A percentile compares a stretch with the other conserved stretches of the same genome.
Evolutionary conservation across 116 monocot species (phyloP).

Genomic region (Papilionanthe hybrid): DNA sequence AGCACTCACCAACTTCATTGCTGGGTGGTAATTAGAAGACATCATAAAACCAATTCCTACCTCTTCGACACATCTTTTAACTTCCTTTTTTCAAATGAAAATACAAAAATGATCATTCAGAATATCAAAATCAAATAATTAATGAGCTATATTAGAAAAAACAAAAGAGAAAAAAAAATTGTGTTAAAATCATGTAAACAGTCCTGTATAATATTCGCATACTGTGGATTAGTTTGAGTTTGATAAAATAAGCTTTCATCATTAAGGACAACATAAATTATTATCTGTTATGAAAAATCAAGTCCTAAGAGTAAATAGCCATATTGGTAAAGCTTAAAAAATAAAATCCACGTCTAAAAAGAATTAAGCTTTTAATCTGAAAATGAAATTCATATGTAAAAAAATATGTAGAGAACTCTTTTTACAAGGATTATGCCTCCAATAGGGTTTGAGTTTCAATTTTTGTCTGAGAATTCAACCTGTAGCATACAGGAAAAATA

Average conservation of each 20-base stretch:
- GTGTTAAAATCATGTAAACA: not conserved
- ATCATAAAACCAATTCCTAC: slow-evolving; percentile 93
- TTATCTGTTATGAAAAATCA: too few relatives aligned
- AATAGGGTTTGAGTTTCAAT: too few relatives aligned
- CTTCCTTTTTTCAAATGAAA: slow-evolving; percentile 33
- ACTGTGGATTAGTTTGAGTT: too few relatives aligned
- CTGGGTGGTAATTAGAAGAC: slow-evolving; percentile 87
- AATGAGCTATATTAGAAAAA: not conserved
- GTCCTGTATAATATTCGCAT: not conserved
- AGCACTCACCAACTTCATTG: slow-evolving; percentile 80
- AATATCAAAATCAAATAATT: not conserved
- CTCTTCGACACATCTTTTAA: slow-evolving; percentile 70
- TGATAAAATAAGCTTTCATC: too few relatives aligned
- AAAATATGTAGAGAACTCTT: not conserved
- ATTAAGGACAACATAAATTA: too few relatives aligned
- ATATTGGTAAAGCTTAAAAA: not conserved
- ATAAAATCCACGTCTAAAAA: not conserved
- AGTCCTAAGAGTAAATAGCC: not conserved
- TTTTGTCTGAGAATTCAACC: not conserved
- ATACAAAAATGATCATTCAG: not conserved
- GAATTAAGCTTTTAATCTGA: not conserved
- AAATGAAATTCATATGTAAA: not conserved
- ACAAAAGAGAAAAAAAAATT: not conserved
- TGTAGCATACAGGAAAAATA: not conserved
- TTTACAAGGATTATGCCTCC: too few relatives aligned